Percentiles rank a stretch among this genome's conserved stretches.
Evolutionary conservation across 768 basidiomycete species (phyloP).

Genomic region (Trametes sanguinea): DNA sequence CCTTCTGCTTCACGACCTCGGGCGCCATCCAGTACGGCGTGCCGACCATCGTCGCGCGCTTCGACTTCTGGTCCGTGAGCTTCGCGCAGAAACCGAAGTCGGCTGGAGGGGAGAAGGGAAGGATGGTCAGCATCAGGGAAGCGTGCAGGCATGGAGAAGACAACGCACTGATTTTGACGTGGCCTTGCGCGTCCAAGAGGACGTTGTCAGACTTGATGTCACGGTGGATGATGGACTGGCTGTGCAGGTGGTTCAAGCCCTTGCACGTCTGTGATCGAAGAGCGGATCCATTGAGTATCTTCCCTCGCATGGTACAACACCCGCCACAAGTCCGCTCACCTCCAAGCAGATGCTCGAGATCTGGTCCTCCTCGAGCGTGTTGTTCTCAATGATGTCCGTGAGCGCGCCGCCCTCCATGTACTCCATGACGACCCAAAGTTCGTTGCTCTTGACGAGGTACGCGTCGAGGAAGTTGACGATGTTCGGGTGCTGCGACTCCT

Average conservation of each 20-base stretch:
- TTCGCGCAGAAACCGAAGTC: slow-evolving; percentile 98
- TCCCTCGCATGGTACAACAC: background rate
- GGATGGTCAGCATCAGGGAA: background rate
- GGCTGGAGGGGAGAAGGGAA: slow-evolving; percentile 47
- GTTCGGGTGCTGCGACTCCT: slow-evolving; percentile 95
- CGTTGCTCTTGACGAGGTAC: slow-evolving; percentile 84
- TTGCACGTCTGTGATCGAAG: slow-evolving; percentile 75
- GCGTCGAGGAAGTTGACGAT: slow-evolving; percentile 95
- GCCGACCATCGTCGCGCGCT: slow-evolving; percentile 98
- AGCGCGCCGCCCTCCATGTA: slow-evolving; percentile 98
- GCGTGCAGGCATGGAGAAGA: background rate
- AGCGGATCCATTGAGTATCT: background rate
- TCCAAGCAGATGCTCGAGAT: slow-evolving; percentile 90
- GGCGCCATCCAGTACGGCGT: slow-evolving; percentile 99
- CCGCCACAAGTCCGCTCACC: slow-evolving; percentile 47
- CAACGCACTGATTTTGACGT: slow-evolving; percentile 94
- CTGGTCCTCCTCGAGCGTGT: slow-evolving; percentile 92
- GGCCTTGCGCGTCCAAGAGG: slow-evolving; percentile 86
- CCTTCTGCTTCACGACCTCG: slow-evolving; percentile 97
- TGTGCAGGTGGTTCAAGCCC: slow-evolving; percentile 89
- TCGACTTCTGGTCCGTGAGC: slow-evolving; percentile 93
- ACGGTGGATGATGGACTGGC: slow-evolving; percentile 93
- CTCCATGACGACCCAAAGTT: slow-evolving; percentile 99
- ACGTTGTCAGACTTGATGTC: slow-evolving; percentile 98
- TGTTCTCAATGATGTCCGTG: slow-evolving; percentile 98